These are phyloP conservation scores for Amesomyces nigricolor DNA, from an alignment of 2,329 filamentous ascomycete species.

Conservation along the genomic window DNA sequence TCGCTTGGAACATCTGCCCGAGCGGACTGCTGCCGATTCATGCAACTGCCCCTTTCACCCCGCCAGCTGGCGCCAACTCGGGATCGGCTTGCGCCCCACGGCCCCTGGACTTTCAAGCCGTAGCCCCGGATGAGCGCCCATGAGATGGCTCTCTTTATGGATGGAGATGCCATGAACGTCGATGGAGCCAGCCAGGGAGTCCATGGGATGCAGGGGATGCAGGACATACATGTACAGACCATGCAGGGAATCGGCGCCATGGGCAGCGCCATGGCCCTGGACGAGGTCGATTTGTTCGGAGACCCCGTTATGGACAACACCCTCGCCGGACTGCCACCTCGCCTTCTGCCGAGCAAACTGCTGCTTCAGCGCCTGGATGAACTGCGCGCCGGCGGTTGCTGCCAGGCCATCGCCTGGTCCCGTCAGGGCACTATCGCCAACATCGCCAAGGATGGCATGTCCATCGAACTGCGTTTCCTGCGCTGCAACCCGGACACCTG, in stretches of 20 bases:
- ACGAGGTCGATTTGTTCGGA: slow-evolving; percentile 53
- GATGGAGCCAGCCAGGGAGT: slow-evolving; percentile 26
- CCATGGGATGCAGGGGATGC: slow-evolving; percentile 6
- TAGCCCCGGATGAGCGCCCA: slow-evolving; percentile 28
- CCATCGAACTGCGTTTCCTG: slow-evolving; percentile 67
- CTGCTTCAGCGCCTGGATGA: slow-evolving; percentile 71
- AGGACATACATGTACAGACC: not conserved
- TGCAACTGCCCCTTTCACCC: no score
- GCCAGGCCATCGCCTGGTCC: slow-evolving; percentile 82
- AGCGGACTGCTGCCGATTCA: no score
- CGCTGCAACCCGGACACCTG: slow-evolving; percentile 63
- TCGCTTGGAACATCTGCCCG: no score
- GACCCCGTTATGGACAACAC: slow-evolving; percentile 32
- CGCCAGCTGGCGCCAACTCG: no score
- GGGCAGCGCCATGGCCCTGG: slow-evolving; percentile 55
- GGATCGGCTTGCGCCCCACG: no score
- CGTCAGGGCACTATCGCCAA: slow-evolving; percentile 79
- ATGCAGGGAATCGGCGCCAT: slow-evolving; percentile 31
- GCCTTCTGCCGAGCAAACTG: slow-evolving; percentile 53
- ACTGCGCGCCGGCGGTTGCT: slow-evolving; percentile 68
- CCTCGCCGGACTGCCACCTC: slow-evolving; percentile 44
- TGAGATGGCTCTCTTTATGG: slow-evolving; percentile 50
- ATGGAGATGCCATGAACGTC: slow-evolving; percentile 33
- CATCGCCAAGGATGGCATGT: slow-evolving; percentile 65
- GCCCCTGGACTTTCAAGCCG: no score